Conservation (phyloP, 179 eudicot genomes). For the Heliamphora ciliata region DNA sequence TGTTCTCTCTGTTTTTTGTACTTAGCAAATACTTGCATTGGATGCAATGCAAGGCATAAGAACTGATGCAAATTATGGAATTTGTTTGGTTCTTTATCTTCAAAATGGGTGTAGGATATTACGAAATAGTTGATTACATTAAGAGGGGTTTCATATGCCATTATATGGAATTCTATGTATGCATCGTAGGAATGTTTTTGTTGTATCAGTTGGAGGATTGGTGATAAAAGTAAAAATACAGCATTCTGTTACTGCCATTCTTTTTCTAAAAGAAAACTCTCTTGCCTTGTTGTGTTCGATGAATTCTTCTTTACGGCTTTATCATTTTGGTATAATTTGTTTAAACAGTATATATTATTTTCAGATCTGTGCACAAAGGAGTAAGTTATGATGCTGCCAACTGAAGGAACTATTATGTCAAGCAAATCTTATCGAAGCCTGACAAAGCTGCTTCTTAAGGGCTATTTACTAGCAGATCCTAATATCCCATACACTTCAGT, state of each 20-base stretch:
- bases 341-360: background rate
- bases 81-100: no score
- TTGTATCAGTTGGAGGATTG: background rate
- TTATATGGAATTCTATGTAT: no score
- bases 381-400: background rate
- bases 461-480: constrained; percentile 41
- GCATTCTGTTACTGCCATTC: background rate
- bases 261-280: background rate
- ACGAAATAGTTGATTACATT: no score
- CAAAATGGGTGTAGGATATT: no score
- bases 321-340: background rate
- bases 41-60: no score
- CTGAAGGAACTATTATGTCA: constrained; percentile 4
- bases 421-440: constrained; percentile 50
- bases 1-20: no score
- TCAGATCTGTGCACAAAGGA: background rate
- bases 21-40: no score
- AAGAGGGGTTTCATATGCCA: no score
- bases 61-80: no score
- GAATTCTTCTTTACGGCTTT: no score
- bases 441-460: constrained; percentile 41
- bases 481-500: constrained; percentile 52
- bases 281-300: no score
- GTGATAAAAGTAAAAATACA: background rate
- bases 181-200: background rate